Evolutionary conservation across 441 rosid genomes (phyloP).

Genomic region (Gossypium laxum): DNA sequence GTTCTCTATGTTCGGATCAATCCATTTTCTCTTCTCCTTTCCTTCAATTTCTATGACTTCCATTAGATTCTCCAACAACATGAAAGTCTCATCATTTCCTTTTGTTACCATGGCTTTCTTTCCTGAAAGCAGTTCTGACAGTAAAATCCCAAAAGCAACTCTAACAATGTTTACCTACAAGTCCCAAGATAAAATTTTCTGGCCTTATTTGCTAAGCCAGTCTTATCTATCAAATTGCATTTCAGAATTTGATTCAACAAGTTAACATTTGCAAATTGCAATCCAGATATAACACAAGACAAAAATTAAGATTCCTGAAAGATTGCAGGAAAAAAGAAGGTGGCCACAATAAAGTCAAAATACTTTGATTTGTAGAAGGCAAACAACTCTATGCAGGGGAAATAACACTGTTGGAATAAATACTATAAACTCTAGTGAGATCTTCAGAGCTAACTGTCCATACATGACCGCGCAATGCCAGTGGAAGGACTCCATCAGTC

Average conservation of each 20-base stretch:
- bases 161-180: too few species aligned
- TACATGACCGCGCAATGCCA: conserved; percentile 50
- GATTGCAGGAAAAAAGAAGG: neutral
- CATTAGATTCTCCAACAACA: too few species aligned
- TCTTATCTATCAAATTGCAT: neutral
- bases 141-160: too few species aligned
- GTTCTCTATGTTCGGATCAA: too few species aligned
- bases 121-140: too few species aligned
- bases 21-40: too few species aligned
- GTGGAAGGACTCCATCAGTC: conserved; percentile 35
- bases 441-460: conserved; percentile 73
- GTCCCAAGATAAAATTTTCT: neutral
- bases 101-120: too few species aligned
- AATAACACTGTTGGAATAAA: conserved; percentile 43
- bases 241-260: neutral
- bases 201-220: neutral
- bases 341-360: neutral
- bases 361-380: neutral
- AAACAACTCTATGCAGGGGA: conserved; percentile 12
- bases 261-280: conserved; percentile 2
- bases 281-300: neutral
- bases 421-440: conserved; percentile 40
- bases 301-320: neutral
- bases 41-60: too few species aligned
- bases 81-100: too few species aligned